Conservation (phyloP, 1,139 yeast genomes). For the Candida tetrigidarum region DNA sequence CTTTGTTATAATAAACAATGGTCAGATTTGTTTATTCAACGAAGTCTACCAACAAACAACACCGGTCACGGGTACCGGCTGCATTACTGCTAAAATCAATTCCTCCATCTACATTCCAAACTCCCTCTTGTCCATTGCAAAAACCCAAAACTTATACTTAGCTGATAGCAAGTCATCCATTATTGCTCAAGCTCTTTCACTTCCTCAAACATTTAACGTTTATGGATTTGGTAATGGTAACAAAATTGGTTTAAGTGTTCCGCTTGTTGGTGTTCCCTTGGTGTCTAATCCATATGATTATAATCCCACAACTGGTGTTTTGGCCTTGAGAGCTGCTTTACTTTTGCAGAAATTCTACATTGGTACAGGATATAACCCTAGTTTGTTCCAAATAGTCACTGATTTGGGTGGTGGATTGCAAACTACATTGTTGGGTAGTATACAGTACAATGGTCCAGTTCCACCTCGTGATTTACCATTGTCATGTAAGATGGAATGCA, state of each 20-base stretch:
- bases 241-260: conserved; percentile 24
- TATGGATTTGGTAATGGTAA: conserved; percentile 39
- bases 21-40: conserved; percentile 34
- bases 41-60: conserved; percentile 29
- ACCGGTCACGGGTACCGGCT: conserved; percentile 30
- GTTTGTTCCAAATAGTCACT: conserved; percentile 17
- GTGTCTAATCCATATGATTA: conserved; percentile 15
- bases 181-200: conserved; percentile 22
- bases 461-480: not conserved
- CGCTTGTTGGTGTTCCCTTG: conserved; percentile 17
- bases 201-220: conserved; percentile 27
- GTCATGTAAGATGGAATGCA: not conserved
- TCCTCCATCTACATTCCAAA: conserved; percentile 26
- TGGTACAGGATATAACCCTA: conserved; percentile 26
- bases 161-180: conserved; percentile 24
- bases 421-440: conserved; percentile 15
- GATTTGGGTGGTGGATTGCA: conserved; percentile 21
- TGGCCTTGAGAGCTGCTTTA: conserved; percentile 19
- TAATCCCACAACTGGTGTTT: conserved; percentile 23
- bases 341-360: conserved; percentile 23
- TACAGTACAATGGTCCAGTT: conserved; percentile 25
- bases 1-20: conserved; percentile 27
- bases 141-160: conserved; percentile 28
- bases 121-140: conserved; percentile 20
- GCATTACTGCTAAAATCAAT: conserved; percentile 27